Conservation (phyloP, 1,284 basidiomycete species). For the Trichosporon ovoides region DNA sequence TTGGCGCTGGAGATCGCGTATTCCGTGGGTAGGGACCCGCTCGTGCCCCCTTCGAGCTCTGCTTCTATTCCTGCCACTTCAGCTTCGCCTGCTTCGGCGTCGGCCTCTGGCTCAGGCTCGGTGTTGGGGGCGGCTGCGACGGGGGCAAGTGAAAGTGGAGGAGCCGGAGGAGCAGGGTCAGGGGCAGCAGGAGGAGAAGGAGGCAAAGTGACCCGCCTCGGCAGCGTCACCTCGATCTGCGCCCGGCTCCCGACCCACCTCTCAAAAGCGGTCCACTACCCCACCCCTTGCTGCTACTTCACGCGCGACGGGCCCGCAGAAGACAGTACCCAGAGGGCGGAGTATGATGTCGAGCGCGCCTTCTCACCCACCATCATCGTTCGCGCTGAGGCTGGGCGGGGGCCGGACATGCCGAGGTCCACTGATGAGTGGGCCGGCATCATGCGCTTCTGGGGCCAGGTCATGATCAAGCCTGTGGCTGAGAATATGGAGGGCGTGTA, state of each 20-base stretch:
- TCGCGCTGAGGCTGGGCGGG: slow-evolving; percentile 36
- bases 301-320: slow-evolving; percentile 53
- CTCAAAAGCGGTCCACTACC: slow-evolving; percentile 55
- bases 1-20: slow-evolving; percentile 66
- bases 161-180: too few species aligned
- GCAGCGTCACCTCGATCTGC: slow-evolving; percentile 55
- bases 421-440: slow-evolving; percentile 71
- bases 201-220: too few species aligned
- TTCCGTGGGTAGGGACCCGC: slow-evolving; percentile 18
- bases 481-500: slow-evolving; percentile 62
- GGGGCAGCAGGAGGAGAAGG: too few species aligned
- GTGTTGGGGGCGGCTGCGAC: too few species aligned
- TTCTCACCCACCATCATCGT: slow-evolving; percentile 55
- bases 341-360: slow-evolving; percentile 58
- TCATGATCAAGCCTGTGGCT: slow-evolving; percentile 55
- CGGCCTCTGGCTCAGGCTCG: too few species aligned
- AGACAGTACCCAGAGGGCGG: slow-evolving; percentile 38
- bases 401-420: slow-evolving; percentile 67
- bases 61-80: too few species aligned
- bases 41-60: too few species aligned
- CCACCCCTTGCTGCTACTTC: slow-evolving; percentile 60
- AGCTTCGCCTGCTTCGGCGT: too few species aligned
- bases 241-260: slow-evolving; percentile 72
- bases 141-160: too few species aligned
- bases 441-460: slow-evolving; percentile 79